Conservation (phyloP, 306 rosid genomes). For the Styphnolobium japonicum region DNA sequence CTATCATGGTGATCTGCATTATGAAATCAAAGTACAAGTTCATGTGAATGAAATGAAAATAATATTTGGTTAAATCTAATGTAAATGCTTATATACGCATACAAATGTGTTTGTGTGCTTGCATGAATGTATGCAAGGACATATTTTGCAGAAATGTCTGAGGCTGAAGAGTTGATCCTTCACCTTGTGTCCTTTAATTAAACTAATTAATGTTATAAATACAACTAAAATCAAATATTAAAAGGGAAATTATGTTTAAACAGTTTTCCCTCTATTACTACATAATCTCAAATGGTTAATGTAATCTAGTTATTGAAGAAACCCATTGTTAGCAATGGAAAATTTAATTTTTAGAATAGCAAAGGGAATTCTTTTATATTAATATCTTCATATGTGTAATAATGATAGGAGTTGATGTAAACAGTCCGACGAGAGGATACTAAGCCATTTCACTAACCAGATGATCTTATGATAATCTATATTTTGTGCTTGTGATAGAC, state of each 20-base stretch:
- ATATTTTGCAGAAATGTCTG: neutral
- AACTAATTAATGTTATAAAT: neutral
- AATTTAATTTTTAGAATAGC: neutral
- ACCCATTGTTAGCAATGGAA: neutral
- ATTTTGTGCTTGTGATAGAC: neutral
- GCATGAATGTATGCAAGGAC: neutral
- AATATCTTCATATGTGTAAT: neutral
- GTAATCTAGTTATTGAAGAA: neutral
- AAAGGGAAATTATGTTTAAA: neutral
- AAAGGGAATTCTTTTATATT: neutral
- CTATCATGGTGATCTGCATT: neutral
- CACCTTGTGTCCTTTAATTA: neutral
- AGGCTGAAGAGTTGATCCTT: neutral
- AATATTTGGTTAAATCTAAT: neutral
- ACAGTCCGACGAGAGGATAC: neutral
- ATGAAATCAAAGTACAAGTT: constrained; percentile 16
- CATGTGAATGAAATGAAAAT: neutral
- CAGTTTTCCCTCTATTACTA: neutral
- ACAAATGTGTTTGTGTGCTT: neutral
- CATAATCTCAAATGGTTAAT: neutral
- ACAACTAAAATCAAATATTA: neutral
- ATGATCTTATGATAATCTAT: neutral
- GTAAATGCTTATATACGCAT: neutral
- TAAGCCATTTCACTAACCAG: neutral
- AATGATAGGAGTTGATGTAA: neutral